Base-by-base conservation (phyloP, 2,329 filamentous ascomycete genomes). In the Lecanosticta acicola region DNA sequence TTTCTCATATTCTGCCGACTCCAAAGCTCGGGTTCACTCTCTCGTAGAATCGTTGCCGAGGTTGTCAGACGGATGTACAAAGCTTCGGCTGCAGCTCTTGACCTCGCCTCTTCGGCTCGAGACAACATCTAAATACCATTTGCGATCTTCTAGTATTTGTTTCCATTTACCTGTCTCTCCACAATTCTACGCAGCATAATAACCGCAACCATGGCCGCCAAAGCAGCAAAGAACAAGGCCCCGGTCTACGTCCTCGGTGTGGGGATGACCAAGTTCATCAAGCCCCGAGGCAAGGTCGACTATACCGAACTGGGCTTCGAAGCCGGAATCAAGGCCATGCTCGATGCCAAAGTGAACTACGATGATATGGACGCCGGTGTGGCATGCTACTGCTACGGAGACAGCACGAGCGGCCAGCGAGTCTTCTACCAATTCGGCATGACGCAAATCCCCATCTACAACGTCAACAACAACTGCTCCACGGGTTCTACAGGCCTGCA, bases 341-440 rank as follows among this genome's bases (percentile, higher is more conserved):
- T 83, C n/a, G 79, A 81, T 66, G 88, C 88, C 1, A 83, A 93
- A 54, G 88, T 97, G 75, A 94, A 81, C 72, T 97, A 96, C 73
- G 91, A 97, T 67, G 88, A 96, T 49, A 89, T 97, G 47, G 88
- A 96, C 52, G 87, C 93, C 64, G 91, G 88, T 53, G 77, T 97
- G 11, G 91, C 91, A 11, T 96, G 91, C 77, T 97, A 94, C 75
- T 94, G 89, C 77, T 96, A 95, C 68, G 91, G 91, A 63, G 91
- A 97, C 73, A 89, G 83, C 54, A 95, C 91, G 45, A 93, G 86
- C 69, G 91, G 91, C 39, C 91, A 97, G 75, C 85, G 91, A 54
- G 89, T 96, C 33, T 96, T 97, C 72, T 97, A 97, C 72, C 91
- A 97, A 71, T 96, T 97, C 68, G 93, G 91, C 73, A 90, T 97